Base-by-base conservation (phyloP, 441 rosid species). In the Biscutella laevigata region DNA sequence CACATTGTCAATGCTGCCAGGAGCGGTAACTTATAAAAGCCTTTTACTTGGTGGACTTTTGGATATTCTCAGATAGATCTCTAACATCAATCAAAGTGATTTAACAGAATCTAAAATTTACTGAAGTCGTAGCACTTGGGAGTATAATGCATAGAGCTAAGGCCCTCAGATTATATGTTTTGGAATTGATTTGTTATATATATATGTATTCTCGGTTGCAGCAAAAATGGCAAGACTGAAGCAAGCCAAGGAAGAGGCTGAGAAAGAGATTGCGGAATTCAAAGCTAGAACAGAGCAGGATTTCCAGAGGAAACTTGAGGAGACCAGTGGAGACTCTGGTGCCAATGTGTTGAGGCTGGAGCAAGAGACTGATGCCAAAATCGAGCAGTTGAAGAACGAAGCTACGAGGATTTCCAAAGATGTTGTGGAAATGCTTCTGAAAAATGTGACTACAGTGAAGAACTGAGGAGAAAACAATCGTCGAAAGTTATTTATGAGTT, bases 321-420 rank as follows among this genome's bases (percentile, higher is more conserved):
- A 83, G 91, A n/a, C n/a, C n/a, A n/a, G n/a, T n/a, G n/a, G n/a
- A n/a, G n/a, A n/a, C n/a, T 90, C 89, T 0, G 94, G 98, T 38
- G 90, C 94, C 14, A 91, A 80, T 44, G 96, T 88, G 71, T 83
- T 83, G 84, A 70, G 96, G 74, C 82, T 88, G 6, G 98, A 91
- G 68, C 67, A 54, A 29, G 98, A 91, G 81, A 91, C 98, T 7
- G 80, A 74, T 3, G 70, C 49, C 1, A 87, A 87, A 73, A 91
- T 84, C 54, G 59, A 66, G 5, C 76, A 83, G 59, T 67, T 81
- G 64, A 76, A 78, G 68, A 72, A 41, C 1, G 78, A 88, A 65
- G 82, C 78, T 5, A 7, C 85, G 2, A 76, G 84, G 69, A 83
- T 80, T 50, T 77, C 86, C 7, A 59, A 67, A 3, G 91, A 83